A percentile compares a stretch with the other conserved stretches of the same genome.
phyloP scores from a whole-genome alignment of 371 early-diverging fungal species.

The Haplosporangium sp. region DNA sequence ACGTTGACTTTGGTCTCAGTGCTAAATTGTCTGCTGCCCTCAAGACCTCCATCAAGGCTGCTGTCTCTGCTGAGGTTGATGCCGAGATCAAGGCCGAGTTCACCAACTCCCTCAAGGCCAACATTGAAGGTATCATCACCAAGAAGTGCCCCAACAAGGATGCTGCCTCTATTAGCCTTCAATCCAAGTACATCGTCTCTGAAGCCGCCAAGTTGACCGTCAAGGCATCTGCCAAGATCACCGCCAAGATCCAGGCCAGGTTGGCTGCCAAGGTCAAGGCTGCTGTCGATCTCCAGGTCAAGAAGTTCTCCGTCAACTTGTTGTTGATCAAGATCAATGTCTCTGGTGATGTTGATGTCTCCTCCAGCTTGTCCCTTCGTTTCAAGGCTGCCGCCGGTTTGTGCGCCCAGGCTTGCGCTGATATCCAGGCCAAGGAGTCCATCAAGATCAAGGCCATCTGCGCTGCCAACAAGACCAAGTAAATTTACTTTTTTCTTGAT shows the following conservation, averaged over 20 bases:
- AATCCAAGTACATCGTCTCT: slow-evolving; percentile 46
- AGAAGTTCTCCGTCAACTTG: slow-evolving; percentile 47
- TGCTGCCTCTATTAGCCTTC: slow-evolving; percentile 37
- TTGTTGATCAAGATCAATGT: slow-evolving; percentile 36
- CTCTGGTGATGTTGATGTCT: slow-evolving; percentile 40
- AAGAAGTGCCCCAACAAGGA: slow-evolving; percentile 53
- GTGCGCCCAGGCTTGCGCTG: slow-evolving; percentile 35
- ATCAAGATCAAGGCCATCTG: slow-evolving; percentile 48
- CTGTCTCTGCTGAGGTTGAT: slow-evolving; percentile 51
- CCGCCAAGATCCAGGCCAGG: slow-evolving; percentile 33
- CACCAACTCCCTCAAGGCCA: slow-evolving; percentile 33
- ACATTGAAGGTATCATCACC: slow-evolving; percentile 38
- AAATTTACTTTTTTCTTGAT: background rate
- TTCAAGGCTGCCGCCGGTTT: slow-evolving; percentile 43
- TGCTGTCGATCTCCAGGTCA: slow-evolving; percentile 44
- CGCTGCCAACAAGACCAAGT: slow-evolving; percentile 7
- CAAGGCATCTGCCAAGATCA: slow-evolving; percentile 50
- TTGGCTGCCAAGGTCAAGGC: slow-evolving; percentile 41
- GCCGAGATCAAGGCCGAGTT: slow-evolving; percentile 51
- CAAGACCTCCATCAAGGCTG: slow-evolving; percentile 46
- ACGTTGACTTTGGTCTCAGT: slow-evolving; percentile 40
- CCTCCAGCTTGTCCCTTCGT: slow-evolving; percentile 20
- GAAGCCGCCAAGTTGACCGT: slow-evolving; percentile 40
- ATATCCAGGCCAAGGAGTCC: slow-evolving; percentile 37
- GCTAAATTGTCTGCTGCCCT: slow-evolving; percentile 36